Percentiles rank a stretch among this genome's conserved stretches.
phyloP scores from a whole-genome alignment of 2,329 filamentous ascomycete species.

The Aspergillus eucalypticola region DNA sequence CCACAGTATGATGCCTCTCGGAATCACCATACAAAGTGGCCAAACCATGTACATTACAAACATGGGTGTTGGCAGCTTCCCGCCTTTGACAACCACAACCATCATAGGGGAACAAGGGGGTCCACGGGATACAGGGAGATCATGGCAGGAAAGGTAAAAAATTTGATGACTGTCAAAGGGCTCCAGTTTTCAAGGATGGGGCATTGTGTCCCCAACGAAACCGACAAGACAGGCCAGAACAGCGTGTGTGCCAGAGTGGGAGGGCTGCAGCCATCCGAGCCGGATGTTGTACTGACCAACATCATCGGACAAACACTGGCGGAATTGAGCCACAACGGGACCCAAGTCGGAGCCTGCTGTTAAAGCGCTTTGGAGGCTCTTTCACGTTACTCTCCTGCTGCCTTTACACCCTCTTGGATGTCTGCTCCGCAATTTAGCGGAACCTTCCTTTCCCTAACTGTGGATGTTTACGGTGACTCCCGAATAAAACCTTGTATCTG shows the following conservation, averaged over 20 bases:
- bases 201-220: slow-evolving; percentile 6
- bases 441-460: background rate
- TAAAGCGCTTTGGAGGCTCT: background rate
- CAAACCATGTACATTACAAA: background rate
- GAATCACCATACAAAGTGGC: background rate
- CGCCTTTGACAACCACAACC: background rate
- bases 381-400: slow-evolving; percentile 1
- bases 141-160: background rate
- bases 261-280: slow-evolving; percentile 27
- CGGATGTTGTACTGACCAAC: slow-evolving; percentile 26
- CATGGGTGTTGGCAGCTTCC: background rate
- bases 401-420: background rate
- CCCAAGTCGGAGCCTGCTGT: slow-evolving; percentile 3
- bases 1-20: background rate
- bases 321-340: slow-evolving; percentile 10
- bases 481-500: slow-evolving; percentile 1
- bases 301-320: slow-evolving; percentile 26
- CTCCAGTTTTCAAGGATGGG: background rate
- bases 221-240: slow-evolving; percentile 10
- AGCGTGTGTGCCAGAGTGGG: slow-evolving; percentile 12
- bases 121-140: background rate
- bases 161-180: background rate
- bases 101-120: background rate
- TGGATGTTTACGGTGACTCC: background rate
- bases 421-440: background rate